Evolutionary conservation across 768 basidiomycete genomes (phyloP).

Genomic region (Boletus sensibilis): DNA sequence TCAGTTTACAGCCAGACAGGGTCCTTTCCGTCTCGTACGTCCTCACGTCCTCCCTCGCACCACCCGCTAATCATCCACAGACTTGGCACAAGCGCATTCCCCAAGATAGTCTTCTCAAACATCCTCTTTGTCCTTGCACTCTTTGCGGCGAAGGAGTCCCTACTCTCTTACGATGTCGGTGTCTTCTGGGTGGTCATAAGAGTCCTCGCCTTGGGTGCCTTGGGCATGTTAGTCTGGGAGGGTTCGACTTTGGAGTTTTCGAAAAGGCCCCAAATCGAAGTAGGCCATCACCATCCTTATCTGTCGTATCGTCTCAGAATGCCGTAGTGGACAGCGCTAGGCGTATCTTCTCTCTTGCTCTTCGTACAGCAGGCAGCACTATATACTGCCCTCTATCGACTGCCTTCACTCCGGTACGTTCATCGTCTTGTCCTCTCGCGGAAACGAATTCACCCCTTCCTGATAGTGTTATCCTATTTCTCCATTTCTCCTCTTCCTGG

Average conservation of each 20-base stretch:
- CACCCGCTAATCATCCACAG: conserved; percentile 32
- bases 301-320: conserved; percentile 10
- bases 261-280: conserved; percentile 60
- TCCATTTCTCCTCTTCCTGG: conserved; percentile 71
- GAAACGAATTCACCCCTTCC: background rate
- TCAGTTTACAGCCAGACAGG: conserved; percentile 55
- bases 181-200: conserved; percentile 78
- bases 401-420: conserved; percentile 64
- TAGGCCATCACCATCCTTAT: conserved; percentile 31
- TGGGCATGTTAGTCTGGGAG: conserved; percentile 64
- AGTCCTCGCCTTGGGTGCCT: conserved; percentile 68
- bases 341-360: conserved; percentile 61
- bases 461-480: conserved; percentile 63
- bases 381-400: conserved; percentile 64
- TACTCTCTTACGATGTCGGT: conserved; percentile 64
- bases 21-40: conserved; percentile 57
- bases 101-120: conserved; percentile 60
- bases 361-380: conserved; percentile 69
- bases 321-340: conserved; percentile 67
- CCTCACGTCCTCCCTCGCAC: background rate
- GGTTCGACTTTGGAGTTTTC: conserved; percentile 50
- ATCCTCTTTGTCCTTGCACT: conserved; percentile 61
- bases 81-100: conserved; percentile 51
- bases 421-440: background rate
- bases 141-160: conserved; percentile 63